phyloP scores from a whole-genome alignment of 169 alveolate genomes.

The Cryptosporidium viatorum region DNA sequence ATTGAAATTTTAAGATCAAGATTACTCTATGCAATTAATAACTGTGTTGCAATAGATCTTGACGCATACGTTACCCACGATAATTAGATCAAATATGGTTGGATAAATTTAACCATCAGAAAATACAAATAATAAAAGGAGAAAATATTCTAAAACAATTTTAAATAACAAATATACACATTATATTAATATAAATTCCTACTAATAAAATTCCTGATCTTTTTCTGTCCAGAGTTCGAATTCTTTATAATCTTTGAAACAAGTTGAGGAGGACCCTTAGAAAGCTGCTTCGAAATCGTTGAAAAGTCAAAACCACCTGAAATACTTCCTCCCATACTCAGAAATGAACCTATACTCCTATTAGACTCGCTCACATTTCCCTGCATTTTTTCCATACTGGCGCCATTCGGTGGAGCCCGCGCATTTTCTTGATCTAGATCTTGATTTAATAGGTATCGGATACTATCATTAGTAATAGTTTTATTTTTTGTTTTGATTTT shows the following conservation, averaged over 20 bases:
- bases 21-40: conserved; percentile 88
- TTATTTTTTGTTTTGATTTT: background rate
- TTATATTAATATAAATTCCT: background rate
- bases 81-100: background rate
- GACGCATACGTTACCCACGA: conserved; percentile 89
- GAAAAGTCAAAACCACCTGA: background rate
- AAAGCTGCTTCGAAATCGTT: conserved; percentile 10
- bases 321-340: background rate
- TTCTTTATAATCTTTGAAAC: conserved; percentile 44
- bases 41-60: conserved; percentile 92
- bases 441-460: background rate
- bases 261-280: conserved; percentile 20
- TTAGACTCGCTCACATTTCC: background rate
- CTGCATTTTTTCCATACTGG: background rate
- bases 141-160: too few relatives aligned
- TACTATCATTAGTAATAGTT: background rate
- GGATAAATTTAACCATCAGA: background rate
- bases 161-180: background rate
- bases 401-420: background rate
- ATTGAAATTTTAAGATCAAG: conserved; percentile 85
- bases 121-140: background rate
- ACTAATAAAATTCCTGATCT: conserved; percentile 1
- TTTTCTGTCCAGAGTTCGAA: conserved; percentile 14
- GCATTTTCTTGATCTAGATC: background rate
- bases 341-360: background rate